Evolutionary conservation across 805 yeast species (phyloP).

Genomic region (Cyberlindnera bimundalis): DNA sequence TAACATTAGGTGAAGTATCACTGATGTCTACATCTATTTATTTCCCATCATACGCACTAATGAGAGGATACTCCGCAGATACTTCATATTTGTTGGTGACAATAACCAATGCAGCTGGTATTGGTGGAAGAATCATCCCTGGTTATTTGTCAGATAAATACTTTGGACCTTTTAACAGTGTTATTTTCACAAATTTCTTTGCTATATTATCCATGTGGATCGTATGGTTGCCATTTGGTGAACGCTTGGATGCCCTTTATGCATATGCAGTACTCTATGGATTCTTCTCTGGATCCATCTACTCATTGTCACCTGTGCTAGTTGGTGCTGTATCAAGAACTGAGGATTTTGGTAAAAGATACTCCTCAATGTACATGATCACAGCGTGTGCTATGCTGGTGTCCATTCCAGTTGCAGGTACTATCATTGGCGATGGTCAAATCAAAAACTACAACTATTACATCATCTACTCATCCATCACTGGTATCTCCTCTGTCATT

Average conservation of each 20-base stretch:
- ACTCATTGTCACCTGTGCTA: slow-evolving; percentile 57
- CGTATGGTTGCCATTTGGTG: slow-evolving; percentile 44
- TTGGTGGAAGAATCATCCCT: slow-evolving; percentile 43
- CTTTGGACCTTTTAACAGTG: slow-evolving; percentile 52
- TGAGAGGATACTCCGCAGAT: slow-evolving; percentile 41
- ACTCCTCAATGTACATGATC: slow-evolving; percentile 54
- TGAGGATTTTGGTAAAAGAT: slow-evolving; percentile 51
- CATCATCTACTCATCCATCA: slow-evolving; percentile 40
- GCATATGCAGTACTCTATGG: slow-evolving; percentile 52
- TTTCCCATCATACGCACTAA: slow-evolving; percentile 50
- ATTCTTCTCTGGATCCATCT: slow-evolving; percentile 51
- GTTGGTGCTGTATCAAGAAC: slow-evolving; percentile 56
- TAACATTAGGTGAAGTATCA: slow-evolving; percentile 34
- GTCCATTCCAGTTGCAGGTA: slow-evolving; percentile 49
- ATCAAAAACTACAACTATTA: slow-evolving; percentile 38
- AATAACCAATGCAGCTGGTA: slow-evolving; percentile 43
- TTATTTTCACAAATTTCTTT: slow-evolving; percentile 32
- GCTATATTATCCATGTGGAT: slow-evolving; percentile 26
- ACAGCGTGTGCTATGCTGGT: slow-evolving; percentile 49
- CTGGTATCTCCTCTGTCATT: slow-evolving; percentile 36
- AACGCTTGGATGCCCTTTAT: slow-evolving; percentile 33
- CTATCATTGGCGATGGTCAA: slow-evolving; percentile 37
- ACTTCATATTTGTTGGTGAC: slow-evolving; percentile 46
- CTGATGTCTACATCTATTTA: slow-evolving; percentile 44
- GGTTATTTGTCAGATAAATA: slow-evolving; percentile 42